A percentile compares a stretch with the other conserved stretches of the same genome.
These are phyloP conservation scores for Ascochyta lentis DNA, from an alignment of 2,329 filamentous ascomycete genomes.

Conservation along the genomic window DNA sequence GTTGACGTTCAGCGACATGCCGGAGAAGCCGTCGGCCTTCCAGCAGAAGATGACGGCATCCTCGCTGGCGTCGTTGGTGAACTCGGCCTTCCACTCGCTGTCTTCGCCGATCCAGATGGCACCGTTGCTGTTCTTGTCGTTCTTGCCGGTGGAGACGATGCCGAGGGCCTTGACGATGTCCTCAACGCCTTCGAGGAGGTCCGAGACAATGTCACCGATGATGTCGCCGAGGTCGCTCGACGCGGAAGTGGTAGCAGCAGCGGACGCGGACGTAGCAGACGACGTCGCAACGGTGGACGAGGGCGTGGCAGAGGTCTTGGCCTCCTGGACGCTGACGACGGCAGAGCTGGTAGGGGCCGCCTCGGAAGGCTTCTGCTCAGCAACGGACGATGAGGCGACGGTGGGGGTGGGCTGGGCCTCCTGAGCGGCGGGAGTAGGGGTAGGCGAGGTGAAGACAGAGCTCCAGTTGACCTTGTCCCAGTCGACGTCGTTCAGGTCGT, in stretches of 20 bases:
- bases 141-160: constrained; percentile 34
- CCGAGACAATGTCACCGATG: constrained; percentile 23
- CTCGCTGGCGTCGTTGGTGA: constrained; percentile 44
- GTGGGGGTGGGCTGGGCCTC: background rate
- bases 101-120: constrained; percentile 47
- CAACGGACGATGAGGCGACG: constrained; percentile 4
- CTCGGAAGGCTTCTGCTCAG: constrained; percentile 10
- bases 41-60: constrained; percentile 48
- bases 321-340: constrained; percentile 13
- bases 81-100: constrained; percentile 43
- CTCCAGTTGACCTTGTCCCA: constrained; percentile 38
- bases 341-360: constrained; percentile 17
- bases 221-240: constrained; percentile 9
- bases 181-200: constrained; percentile 30
- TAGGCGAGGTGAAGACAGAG: constrained; percentile 27
- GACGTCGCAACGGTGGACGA: constrained; percentile 1
- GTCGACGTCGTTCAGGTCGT: constrained; percentile 37
- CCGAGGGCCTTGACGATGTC: constrained; percentile 29
- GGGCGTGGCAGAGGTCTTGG: constrained; percentile 15
- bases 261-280: background rate
- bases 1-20: constrained; percentile 48
- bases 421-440: constrained; percentile 19
- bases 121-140: constrained; percentile 38
- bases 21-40: constrained; percentile 41
- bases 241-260: constrained; percentile 13